These are phyloP conservation scores for Glycyrrhiza uralensis DNA, from an alignment of 306 rosid species.

Conservation along the genomic window DNA sequence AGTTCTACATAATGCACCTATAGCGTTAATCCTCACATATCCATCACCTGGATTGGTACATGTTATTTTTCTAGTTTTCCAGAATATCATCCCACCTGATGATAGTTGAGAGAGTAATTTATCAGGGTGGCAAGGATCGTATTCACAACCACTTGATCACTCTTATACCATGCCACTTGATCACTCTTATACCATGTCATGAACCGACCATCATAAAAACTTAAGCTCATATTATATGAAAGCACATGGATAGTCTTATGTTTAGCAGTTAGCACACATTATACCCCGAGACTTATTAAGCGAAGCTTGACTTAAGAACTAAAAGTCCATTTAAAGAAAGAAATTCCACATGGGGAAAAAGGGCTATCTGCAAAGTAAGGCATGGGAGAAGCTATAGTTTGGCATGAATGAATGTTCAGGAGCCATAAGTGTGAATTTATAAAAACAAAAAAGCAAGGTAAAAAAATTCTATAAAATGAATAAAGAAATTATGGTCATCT, in stretches of 20 bases:
- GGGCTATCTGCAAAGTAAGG: background rate
- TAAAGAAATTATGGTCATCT: background rate
- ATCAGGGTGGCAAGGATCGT: background rate
- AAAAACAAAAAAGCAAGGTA: background rate
- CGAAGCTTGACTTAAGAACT: background rate
- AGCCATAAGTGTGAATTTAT: background rate
- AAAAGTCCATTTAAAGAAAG: background rate
- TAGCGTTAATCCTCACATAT: too few species aligned
- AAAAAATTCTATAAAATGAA: background rate
- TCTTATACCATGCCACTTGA: background rate
- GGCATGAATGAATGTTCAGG: background rate
- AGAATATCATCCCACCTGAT: too few species aligned
- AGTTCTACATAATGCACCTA: background rate
- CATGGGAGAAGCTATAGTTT: background rate
- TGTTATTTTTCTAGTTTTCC: too few species aligned
- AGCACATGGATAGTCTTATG: background rate
- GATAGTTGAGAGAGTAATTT: background rate
- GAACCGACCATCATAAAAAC: background rate
- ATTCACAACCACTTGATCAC: background rate
- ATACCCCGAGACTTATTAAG: background rate
- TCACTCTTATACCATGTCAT: background rate
- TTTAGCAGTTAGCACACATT: background rate
- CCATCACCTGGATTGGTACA: too few species aligned
- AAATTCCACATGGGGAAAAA: background rate
- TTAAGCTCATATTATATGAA: background rate